phyloP scores from a whole-genome alignment of 139 green algal genomes.

The Tetraselmis striata region DNA sequence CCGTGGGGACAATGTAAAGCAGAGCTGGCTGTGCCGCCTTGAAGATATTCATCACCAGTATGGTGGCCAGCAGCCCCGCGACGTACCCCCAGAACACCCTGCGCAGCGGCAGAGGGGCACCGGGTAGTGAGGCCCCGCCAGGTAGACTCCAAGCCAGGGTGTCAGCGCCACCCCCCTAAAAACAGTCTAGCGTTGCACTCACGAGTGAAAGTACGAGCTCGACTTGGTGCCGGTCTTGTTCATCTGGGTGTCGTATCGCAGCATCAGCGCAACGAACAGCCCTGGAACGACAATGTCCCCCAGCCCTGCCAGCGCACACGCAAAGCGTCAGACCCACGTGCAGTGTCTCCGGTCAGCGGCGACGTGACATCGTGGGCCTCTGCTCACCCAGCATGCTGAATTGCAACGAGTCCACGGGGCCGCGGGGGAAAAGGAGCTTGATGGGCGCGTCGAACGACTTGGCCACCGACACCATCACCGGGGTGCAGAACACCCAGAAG shows the following conservation, averaged over 20 bases:
- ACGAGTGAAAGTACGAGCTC: neutral
- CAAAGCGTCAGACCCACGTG: neutral
- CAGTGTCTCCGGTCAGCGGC: too few species aligned
- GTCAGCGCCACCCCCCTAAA: too few species aligned
- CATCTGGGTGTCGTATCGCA: slow-evolving; percentile 73
- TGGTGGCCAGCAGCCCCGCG: slow-evolving; percentile 74
- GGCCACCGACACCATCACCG: slow-evolving; percentile 88
- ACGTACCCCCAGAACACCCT: slow-evolving; percentile 78
- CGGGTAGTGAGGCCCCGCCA: too few species aligned
- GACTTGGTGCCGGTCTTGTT: slow-evolving; percentile 3
- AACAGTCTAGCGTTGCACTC: too few species aligned
- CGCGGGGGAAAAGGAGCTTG: slow-evolving; percentile 87
- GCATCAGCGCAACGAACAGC: slow-evolving; percentile 92
- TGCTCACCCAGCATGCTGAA: neutral
- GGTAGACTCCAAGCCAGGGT: too few species aligned
- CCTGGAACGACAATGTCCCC: slow-evolving; percentile 90
- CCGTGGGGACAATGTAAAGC: slow-evolving; percentile 93
- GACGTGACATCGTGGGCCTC: too few species aligned
- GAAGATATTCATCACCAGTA: slow-evolving; percentile 97
- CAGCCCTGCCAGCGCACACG: slow-evolving; percentile 56
- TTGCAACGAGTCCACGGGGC: neutral
- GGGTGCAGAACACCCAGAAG: slow-evolving; percentile 99
- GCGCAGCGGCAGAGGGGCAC: too few species aligned
- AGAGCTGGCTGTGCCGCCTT: slow-evolving; percentile 89
- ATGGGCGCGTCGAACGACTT: slow-evolving; percentile 98